phyloP scores from a whole-genome alignment of 1,284 basidiomycete genomes.

The Leccinum angustisporum region DNA sequence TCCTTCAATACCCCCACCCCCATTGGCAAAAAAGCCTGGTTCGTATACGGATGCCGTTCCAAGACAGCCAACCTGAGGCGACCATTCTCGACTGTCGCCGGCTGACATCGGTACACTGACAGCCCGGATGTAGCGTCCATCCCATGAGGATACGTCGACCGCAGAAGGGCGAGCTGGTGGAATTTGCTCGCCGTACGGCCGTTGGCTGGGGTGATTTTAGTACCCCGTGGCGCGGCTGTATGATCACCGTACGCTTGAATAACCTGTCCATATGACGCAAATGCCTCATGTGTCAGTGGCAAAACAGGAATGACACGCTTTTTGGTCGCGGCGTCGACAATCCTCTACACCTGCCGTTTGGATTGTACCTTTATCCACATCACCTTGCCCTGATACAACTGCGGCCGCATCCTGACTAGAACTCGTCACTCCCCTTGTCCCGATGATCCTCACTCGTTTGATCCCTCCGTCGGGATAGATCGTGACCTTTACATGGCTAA shows the following conservation, averaged over 20 bases:
- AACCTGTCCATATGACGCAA: constrained; percentile 81
- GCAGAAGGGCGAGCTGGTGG: constrained; percentile 76
- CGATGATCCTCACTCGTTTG: constrained; percentile 86
- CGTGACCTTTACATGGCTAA: constrained; percentile 85
- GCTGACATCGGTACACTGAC: constrained; percentile 74
- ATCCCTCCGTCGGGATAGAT: constrained; percentile 96
- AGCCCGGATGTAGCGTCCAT: constrained; percentile 60
- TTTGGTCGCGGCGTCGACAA: constrained; percentile 11
- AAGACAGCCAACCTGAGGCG: constrained; percentile 57
- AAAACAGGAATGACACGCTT: constrained; percentile 58
- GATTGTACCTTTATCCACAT: constrained; percentile 3
- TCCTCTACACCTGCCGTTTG: constrained; percentile 1
- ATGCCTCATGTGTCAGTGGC: constrained; percentile 80
- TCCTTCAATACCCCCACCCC: constrained; percentile 38
- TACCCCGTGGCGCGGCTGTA: constrained; percentile 62
- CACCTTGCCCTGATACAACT: constrained; percentile 4
- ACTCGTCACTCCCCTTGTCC: constrained; percentile 46
- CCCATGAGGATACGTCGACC: constrained; percentile 60
- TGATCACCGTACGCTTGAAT: constrained; percentile 79
- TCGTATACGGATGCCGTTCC: constrained; percentile 78
- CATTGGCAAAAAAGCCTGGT: constrained; percentile 89
- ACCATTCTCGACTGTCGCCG: constrained; percentile 51
- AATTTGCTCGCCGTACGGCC: constrained; percentile 87
- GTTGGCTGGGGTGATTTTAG: constrained; percentile 79
- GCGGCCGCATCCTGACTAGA: constrained; percentile 12